Base-by-base conservation (phyloP, 2,329 filamentous ascomycete species). In the Mariannaea elegans region DNA sequence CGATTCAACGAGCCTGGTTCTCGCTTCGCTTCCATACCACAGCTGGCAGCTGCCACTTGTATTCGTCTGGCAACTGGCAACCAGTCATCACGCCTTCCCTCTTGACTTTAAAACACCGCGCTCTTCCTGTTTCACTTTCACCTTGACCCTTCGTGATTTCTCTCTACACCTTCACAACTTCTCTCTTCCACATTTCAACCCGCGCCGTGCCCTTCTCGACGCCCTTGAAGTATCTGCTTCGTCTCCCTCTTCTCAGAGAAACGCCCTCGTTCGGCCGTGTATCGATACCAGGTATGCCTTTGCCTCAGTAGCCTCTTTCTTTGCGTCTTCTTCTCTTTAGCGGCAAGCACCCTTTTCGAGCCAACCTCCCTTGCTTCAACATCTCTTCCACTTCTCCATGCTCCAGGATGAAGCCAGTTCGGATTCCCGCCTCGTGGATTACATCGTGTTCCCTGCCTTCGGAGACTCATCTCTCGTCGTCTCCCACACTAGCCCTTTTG, bases 71-170 rank as follows among this genome's bases (percentile, higher is more conserved):
- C 14, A 53, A 24, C 34, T 48, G 24, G 41, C 44, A 61, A 56
- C 61, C 64, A 68, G 62, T 52, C 62, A 60, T 64, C 52, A 58
- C 53, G 47, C 59, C 57, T 60, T 62, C 68, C 64, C 55, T 63
- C 47, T 38, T 56, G 54, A 58, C 62, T 66, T 65, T 71, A 71
- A 71, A 71, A 61, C 64, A 53, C 48, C 44, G 67, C 60, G 29
- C 63, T 53, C 63, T 62, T 62, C 65, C 59, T 63, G 61, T 69
- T 69, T 58, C 59, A 62, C 53, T 38, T 50, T 58, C 42, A 29
- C 62, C 45, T 60, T 62, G 24, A 27, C 5, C 24, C 24, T 27
- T 9, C 24, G 24, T 39, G 45, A 61, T 49, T 64, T 55, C 24
- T 53, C 48, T 61, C 61, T 65, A 62, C 4, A n/a, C 21, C 21